These are phyloP conservation scores for Globisporangium megalacanthum DNA, from an alignment of 352 stramenopile species.

Conservation along the genomic window DNA sequence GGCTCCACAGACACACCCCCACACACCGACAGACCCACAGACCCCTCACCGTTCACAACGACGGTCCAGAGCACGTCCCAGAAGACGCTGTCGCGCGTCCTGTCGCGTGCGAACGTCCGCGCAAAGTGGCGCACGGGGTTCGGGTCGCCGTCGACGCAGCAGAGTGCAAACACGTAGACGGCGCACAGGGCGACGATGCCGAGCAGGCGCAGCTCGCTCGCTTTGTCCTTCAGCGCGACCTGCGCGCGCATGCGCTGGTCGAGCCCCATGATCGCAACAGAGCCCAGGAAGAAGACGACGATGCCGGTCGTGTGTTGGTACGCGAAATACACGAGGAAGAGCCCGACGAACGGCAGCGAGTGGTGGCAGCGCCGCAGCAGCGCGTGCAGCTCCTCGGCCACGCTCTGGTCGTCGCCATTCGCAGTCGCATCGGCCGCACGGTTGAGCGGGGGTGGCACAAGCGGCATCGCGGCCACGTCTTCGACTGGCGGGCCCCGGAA, in stretches of 20 bases:
- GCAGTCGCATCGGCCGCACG: constrained; percentile 7
- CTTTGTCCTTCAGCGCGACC: constrained; percentile 72
- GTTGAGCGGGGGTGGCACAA: neutral
- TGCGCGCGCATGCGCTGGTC: constrained; percentile 62
- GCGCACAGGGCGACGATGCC: constrained; percentile 49
- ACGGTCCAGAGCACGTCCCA: constrained; percentile 72
- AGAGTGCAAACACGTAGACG: constrained; percentile 56
- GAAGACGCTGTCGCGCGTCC: constrained; percentile 27
- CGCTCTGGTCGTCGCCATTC: constrained; percentile 39
- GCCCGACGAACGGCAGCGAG: constrained; percentile 61
- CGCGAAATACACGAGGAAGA: constrained; percentile 75
- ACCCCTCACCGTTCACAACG: constrained; percentile 58
- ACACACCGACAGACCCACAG: neutral
- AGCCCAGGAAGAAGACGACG: constrained; percentile 57
- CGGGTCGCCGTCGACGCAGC: constrained; percentile 48
- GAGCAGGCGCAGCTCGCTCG: constrained; percentile 41
- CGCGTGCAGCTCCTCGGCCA: constrained; percentile 53
- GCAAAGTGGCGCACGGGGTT: constrained; percentile 56
- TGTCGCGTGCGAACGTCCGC: constrained; percentile 25
- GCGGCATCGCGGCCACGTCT: neutral
- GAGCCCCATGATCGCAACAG: constrained; percentile 61
- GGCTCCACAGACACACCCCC: neutral
- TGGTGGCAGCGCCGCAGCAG: constrained; percentile 68
- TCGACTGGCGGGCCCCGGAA: neutral
- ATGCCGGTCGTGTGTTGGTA: constrained; percentile 75